Evolutionary conservation across 2,329 filamentous ascomycete genomes (phyloP).

Genomic region (Graphilbum ipis-grandicollis): DNA sequence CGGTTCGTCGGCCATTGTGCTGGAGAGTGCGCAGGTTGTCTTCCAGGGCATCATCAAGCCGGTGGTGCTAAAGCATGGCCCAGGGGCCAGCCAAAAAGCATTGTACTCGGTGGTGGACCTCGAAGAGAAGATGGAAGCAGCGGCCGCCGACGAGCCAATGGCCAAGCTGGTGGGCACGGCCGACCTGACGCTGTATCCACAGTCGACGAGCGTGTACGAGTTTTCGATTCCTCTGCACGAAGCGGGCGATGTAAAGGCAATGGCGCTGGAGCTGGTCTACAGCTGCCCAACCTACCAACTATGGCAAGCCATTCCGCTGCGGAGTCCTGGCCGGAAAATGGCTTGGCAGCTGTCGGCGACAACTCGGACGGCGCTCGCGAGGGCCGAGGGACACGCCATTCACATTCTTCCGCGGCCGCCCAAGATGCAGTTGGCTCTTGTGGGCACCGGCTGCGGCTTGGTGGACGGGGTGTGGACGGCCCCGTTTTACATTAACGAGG

Average conservation of each 20-base stretch:
- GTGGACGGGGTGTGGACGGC: neutral
- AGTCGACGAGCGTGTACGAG: conserved; percentile 52
- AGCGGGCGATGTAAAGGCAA: conserved; percentile 56
- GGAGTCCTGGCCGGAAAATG: conserved; percentile 13
- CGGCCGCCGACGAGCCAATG: neutral
- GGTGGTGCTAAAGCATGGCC: conserved; percentile 33
- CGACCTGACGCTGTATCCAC: conserved; percentile 49
- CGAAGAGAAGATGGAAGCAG: neutral
- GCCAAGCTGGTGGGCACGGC: conserved; percentile 15
- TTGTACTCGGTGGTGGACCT: neutral
- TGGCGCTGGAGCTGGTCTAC: conserved; percentile 45
- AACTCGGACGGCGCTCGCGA: conserved; percentile 26
- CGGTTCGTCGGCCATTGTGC: conserved; percentile 30
- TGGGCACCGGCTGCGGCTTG: conserved; percentile 19
- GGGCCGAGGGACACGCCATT: conserved; percentile 36
- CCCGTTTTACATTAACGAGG: conserved; percentile 77
- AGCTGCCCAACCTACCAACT: conserved; percentile 49
- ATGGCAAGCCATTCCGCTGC: conserved; percentile 42
- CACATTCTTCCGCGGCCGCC: conserved; percentile 77
- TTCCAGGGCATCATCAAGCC: conserved; percentile 42
- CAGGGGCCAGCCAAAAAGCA: too few species aligned
- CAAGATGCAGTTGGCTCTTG: conserved; percentile 54
- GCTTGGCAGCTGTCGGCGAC: conserved; percentile 32
- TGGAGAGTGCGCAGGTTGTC: conserved; percentile 33
- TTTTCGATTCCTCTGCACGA: conserved; percentile 62